Evolutionary conservation across 106 monocot species (phyloP), one percentile per base, ranked within the genome.

Genomic region (Dendrobium nobile): DNA sequence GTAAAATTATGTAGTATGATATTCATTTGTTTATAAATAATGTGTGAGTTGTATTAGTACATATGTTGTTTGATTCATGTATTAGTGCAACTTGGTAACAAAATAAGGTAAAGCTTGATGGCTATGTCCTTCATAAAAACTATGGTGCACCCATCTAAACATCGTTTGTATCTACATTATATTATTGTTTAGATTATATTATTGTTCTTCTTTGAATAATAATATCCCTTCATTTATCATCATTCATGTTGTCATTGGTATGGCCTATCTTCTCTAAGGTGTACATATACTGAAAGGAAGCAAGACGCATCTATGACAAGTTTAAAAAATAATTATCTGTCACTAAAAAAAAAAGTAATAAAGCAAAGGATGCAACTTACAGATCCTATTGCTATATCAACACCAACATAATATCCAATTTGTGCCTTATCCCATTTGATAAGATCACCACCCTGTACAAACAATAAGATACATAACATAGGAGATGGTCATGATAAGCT

Each of bases 341-440:
- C 5, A 19, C 16, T 22, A n/a, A 58, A 56, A 18, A 24, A 26
- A 22, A 11, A 51, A 51, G 11, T 51, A 47, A 58, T 58, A 67
- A 68, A 54, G 24, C 1, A 45, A 47, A 77, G 33, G 41, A 67
- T 31, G 20, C 85, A 77, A 93, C 92, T 86, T 84, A 99, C 98
- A 16, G 98, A 99, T 85, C 98, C 98, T 86, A 93, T 92, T 44
- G 98, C 98, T 77, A 99, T 99, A 84, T 99, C 98, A 82, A 99
- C 85, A 56, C 98, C 98, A 82, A 99, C 95, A 79, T 95, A 99
- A 76, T 99, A 99, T 67, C 95, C 95, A 82, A 99, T 85, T 79
- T 85, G 91, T 47, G 98, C 98, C 79, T 99, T 99, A 81, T 99
- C 98, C 98, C 98, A 99, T 85, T 99, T 99, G 79, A 99, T 99